A percentile compares a stretch with the other conserved stretches of the same genome.
Conservation (phyloP, 768 basidiomycete species). For the Trametes cubensis region DNA sequence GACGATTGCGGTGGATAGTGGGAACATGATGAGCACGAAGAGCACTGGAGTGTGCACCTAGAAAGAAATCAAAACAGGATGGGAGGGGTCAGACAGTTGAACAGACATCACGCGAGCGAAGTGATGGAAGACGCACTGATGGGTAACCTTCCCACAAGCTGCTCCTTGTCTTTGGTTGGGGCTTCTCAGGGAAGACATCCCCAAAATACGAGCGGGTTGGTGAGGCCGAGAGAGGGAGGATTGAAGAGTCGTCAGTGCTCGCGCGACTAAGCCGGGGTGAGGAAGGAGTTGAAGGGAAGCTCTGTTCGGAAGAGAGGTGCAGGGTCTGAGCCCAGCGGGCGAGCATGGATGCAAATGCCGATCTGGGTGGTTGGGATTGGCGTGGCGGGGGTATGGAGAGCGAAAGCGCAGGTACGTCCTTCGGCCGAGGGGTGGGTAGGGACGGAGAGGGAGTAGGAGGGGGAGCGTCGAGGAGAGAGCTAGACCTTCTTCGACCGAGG, state of each 20-base stretch:
- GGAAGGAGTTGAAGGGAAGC: conserved; percentile 46
- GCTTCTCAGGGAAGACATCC: conserved; percentile 46
- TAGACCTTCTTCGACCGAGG: conserved; percentile 46
- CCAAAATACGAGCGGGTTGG: conserved; percentile 49
- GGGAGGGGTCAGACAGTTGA: conserved; percentile 8
- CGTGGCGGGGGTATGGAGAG: conserved; percentile 30
- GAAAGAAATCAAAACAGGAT: conserved; percentile 4
- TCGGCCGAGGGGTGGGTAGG: conserved; percentile 12
- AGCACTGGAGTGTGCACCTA: conserved; percentile 64
- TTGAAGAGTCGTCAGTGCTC: conserved; percentile 44
- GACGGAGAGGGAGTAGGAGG: conserved; percentile 30
- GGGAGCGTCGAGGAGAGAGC: conserved; percentile 32
- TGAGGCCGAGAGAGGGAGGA: conserved; percentile 60
- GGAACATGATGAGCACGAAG: conserved; percentile 69
- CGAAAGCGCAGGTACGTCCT: conserved; percentile 38
- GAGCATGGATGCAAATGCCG: conserved; percentile 45
- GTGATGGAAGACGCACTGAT: conserved; percentile 37
- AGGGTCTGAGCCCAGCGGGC: conserved; percentile 57
- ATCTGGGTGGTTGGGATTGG: conserved; percentile 20
- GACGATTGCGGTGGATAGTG: conserved; percentile 62
- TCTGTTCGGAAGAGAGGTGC: conserved; percentile 47
- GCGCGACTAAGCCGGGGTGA: conserved; percentile 43
- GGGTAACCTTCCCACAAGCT: conserved; percentile 44
- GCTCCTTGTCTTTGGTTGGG: conserved; percentile 34
- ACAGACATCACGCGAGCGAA: conserved; percentile 19